Evolutionary conservation across 371 early-diverging fungal species (phyloP).

Genomic region (Nematocida homosporus): DNA sequence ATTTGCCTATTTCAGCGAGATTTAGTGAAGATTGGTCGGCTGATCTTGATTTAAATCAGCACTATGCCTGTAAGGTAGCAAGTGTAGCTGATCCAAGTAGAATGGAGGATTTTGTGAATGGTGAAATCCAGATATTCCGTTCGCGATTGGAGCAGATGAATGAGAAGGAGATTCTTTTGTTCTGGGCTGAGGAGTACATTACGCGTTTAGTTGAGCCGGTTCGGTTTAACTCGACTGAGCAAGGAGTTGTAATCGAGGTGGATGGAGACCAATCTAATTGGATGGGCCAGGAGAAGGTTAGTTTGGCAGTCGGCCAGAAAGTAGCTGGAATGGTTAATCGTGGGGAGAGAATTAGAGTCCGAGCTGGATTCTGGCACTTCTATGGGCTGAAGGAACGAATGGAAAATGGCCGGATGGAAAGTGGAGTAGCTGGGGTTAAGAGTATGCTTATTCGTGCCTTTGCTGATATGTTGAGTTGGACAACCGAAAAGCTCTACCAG

Average conservation of each 20-base stretch:
- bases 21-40: neutral
- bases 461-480: conserved; percentile 39
- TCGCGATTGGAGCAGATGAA: conserved; percentile 22
- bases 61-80: conserved; percentile 17
- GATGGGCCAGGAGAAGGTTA: conserved; percentile 5
- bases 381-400: conserved; percentile 49
- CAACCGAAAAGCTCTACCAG: conserved; percentile 46
- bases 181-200: conserved; percentile 56
- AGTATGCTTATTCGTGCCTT: conserved; percentile 56
- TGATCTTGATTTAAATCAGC: conserved; percentile 24
- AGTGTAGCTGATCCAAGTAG: neutral
- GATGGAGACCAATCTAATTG: conserved; percentile 17
- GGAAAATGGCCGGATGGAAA: conserved; percentile 7
- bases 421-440: conserved; percentile 29
- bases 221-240: neutral
- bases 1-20: conserved; percentile 11
- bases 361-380: conserved; percentile 63
- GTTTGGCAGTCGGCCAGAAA: neutral
- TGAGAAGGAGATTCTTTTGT: conserved; percentile 9
- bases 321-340: neutral
- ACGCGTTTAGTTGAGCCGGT: conserved; percentile 20
- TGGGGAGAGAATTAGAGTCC: neutral
- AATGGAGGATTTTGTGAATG: conserved; percentile 55
- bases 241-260: conserved; percentile 11
- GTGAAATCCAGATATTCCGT: conserved; percentile 61